Evolutionary conservation across 192 early-diverging fungal species (phyloP).

Genomic region (Coemansia sp.): DNA sequence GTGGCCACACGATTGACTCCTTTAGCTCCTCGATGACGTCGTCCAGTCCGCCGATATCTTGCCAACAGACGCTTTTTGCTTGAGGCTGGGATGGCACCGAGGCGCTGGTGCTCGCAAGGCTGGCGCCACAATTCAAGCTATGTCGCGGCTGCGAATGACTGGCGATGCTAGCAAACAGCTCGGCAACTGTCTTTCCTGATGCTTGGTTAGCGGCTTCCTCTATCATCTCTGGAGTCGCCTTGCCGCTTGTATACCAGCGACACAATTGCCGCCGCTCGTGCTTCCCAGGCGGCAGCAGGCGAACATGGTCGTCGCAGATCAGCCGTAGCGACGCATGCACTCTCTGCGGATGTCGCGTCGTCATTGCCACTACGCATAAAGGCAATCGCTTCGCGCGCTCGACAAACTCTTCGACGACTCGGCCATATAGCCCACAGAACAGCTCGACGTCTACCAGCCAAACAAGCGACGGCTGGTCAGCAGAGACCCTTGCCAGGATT

Average conservation of each 20-base stretch:
- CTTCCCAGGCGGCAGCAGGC: conserved; percentile 23
- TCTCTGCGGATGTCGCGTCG: conserved; percentile 41
- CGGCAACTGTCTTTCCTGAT: conserved; percentile 26
- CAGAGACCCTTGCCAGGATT: conserved; percentile 6
- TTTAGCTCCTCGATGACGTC: conserved; percentile 71
- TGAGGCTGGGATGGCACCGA: neutral
- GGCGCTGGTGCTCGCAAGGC: neutral
- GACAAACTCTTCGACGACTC: conserved; percentile 31
- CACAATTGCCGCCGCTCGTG: conserved; percentile 25
- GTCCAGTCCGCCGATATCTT: conserved; percentile 80
- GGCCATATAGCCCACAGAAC: conserved; percentile 28
- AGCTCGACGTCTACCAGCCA: conserved; percentile 49
- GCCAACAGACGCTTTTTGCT: conserved; percentile 60
- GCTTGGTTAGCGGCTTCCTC: conserved; percentile 11
- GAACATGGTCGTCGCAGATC: conserved; percentile 45
- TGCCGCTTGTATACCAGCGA: conserved; percentile 23
- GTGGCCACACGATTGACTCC: conserved; percentile 81
- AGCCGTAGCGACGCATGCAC: conserved; percentile 32
- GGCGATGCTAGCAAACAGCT: conserved; percentile 21
- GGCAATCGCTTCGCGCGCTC: conserved; percentile 2
- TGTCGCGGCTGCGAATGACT: neutral
- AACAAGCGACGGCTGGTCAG: conserved; percentile 12
- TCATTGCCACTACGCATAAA: conserved; percentile 44
- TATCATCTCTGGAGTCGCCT: neutral
- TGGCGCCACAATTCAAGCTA: neutral